Evolutionary conservation across 306 rosid genomes (phyloP), one percentile per base, ranked within the genome.

Genomic region (Nissolia schottii): DNA sequence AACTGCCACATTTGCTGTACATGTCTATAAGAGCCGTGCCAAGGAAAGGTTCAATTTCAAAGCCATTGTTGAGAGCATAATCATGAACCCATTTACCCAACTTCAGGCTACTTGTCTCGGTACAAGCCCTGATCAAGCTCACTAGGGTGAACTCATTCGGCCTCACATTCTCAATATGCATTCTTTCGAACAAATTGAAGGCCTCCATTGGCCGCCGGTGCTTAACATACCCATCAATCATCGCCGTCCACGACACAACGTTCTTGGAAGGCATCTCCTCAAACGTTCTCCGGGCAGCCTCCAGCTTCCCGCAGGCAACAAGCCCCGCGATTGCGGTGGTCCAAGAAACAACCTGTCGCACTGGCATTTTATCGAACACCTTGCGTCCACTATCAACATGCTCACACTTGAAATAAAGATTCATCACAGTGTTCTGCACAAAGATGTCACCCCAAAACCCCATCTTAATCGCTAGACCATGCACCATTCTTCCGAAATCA

Each of bases 231-330:
- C 87, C 92, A 38, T 89, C 77, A 37, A 89, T 87, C 90, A 87
- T 87, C 22, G 82, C 90, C 0, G 96, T 81, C 92, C 96, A 89
- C 0, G 92, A 83, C 23, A 89, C 92, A 29, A 89, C 96, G 76
- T 89, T 85, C 48, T 89, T 87, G 8, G 56, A 40, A 14, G 86
- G 88, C 88, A 79, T 89, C 16, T 20, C 63, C 83, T 85, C 90
- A 31, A 89, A 89, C 3, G 80, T n/a, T 7, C 37, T 55, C 40
- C 81, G 67, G 11, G 90, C 90, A 64, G 71, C 59, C 11, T 61
- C 78, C 45, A 89, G 23, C 23, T 61, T 53, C 41, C 86, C 88
- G 28, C 87, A 74, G 75, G 63, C 76, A 28, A 74, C 59, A 14
- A 89, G 81, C 48, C 96, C 90, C 0, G 85, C 74, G 24, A 89